Evolutionary conservation across 768 basidiomycete genomes (phyloP).

Genomic region (Favolaschia claudopus): DNA sequence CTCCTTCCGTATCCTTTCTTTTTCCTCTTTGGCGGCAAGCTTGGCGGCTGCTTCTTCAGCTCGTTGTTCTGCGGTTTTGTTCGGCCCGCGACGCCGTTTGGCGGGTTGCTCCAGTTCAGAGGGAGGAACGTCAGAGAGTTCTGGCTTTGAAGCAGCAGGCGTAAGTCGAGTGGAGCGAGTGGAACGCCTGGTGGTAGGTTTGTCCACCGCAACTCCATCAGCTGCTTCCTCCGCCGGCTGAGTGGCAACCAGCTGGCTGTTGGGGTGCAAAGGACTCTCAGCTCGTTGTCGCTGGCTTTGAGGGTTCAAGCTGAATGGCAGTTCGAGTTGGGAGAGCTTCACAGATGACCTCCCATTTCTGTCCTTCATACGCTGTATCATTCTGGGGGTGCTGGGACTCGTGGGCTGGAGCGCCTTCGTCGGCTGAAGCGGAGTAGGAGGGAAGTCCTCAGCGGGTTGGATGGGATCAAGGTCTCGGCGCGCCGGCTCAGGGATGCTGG

Average conservation of each 20-base stretch:
- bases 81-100: constrained; percentile 23
- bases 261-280: not conserved
- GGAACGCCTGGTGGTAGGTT: constrained; percentile 11
- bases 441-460: constrained; percentile 48
- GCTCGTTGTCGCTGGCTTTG: not conserved
- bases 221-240: not conserved
- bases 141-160: constrained; percentile 29
- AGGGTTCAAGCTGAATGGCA: constrained; percentile 3
- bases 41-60: constrained; percentile 29
- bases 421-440: constrained; percentile 20
- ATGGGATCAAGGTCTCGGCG: constrained; percentile 50
- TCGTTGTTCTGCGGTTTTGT: constrained; percentile 31
- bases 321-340: constrained; percentile 12
- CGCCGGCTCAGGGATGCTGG: not conserved
- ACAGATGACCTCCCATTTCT: constrained; percentile 42
- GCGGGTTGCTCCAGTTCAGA: constrained; percentile 29
- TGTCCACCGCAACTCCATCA: not conserved
- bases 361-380: constrained; percentile 51
- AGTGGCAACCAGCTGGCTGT: not conserved
- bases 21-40: constrained; percentile 22
- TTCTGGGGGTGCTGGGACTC: constrained; percentile 37
- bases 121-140: constrained; percentile 27
- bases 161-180: constrained; percentile 28
- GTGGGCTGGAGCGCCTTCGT: constrained; percentile 7
- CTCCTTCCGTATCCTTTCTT: constrained; percentile 10